Evolutionary conservation across 345 rosid genomes (phyloP).

Genomic region (Zanthoxylum bungeanum): DNA sequence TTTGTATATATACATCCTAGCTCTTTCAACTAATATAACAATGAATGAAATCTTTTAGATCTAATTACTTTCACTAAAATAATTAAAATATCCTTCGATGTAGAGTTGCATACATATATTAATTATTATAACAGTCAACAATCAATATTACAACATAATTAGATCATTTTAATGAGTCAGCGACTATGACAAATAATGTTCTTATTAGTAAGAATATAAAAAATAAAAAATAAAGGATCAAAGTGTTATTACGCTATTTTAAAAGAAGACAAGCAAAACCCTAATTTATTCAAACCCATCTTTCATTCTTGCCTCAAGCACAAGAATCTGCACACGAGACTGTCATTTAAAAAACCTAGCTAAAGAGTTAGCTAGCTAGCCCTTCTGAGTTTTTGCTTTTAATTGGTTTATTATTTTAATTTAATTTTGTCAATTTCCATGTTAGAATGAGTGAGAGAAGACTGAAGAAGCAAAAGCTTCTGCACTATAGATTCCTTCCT

Average conservation of each 20-base stretch:
- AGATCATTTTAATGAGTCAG: neutral
- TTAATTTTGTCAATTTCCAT: neutral
- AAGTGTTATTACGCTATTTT: neutral
- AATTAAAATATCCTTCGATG: neutral
- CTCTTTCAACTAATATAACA: too few species aligned
- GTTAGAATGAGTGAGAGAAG: neutral
- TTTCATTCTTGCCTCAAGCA: neutral
- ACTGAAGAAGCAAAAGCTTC: neutral
- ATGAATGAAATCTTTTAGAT: too few species aligned
- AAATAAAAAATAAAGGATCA: neutral
- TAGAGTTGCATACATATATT: too few species aligned
- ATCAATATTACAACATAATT: too few species aligned
- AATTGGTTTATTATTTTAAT: neutral
- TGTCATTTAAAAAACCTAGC: neutral
- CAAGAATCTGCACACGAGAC: conserved; percentile 8
- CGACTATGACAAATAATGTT: neutral
- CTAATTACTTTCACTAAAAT: too few species aligned
- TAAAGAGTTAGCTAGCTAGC: too few species aligned
- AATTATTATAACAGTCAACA: neutral
- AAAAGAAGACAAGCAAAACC: conserved; percentile 4
- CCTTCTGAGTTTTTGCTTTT: neutral
- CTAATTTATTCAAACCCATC: neutral
- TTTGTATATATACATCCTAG: too few species aligned
- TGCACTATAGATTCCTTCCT: conserved; percentile 4
- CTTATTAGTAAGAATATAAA: too few species aligned